Evolutionary conservation across 2,329 filamentous ascomycete genomes (phyloP), one percentile per base, ranked within the genome.

Genomic region (Neofusicoccum umdonicola): DNA sequence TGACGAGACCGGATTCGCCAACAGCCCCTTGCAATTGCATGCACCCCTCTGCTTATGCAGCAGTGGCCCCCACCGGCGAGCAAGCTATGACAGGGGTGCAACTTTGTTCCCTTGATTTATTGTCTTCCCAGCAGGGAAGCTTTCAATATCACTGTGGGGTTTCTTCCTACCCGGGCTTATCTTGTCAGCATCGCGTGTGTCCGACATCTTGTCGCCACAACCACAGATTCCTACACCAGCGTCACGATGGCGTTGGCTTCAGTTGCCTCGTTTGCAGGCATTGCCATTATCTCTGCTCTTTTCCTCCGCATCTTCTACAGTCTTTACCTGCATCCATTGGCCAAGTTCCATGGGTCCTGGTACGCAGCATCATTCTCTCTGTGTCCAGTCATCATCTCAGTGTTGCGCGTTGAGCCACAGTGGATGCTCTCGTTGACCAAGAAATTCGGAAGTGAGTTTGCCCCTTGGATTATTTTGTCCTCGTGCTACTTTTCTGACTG

Each of bases 361-460:
- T 63, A 56, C n/a, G 61, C 61, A 31, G 48, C 61, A 9, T 54
- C 48, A 1, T 52, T 51, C 39, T 56, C 61, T 4, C 27, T 63
- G 15, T 19, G 22, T 7, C 31, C 41, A 19, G 73, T 72, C 3
- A 52, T 74, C 4, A 68, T 75, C 17, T 76, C 72, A 1, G 64
- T 74, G 13, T 65, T 67, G 34, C 66, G 70, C 39, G 68, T 67
- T 35, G 73, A 76, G 52, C 73, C 72, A 3, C 65, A 74, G 15
- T 75, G 70, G 62, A 67, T 76, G 37, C 68, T 70, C 64, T 72
- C 72, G 22, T 57, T 76, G 13, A 68, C 72, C 4, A 63, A 63
- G 12, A 72, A 68, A 62, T 76, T 74, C 64, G 73, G 74, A 31
- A 70, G 42, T 60, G 3, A 11, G 56, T 37, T 71, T 72, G 67